Evolutionary conservation across 345 rosid species (phyloP).

Genomic region (Rhodomyrtus tomentosa): DNA sequence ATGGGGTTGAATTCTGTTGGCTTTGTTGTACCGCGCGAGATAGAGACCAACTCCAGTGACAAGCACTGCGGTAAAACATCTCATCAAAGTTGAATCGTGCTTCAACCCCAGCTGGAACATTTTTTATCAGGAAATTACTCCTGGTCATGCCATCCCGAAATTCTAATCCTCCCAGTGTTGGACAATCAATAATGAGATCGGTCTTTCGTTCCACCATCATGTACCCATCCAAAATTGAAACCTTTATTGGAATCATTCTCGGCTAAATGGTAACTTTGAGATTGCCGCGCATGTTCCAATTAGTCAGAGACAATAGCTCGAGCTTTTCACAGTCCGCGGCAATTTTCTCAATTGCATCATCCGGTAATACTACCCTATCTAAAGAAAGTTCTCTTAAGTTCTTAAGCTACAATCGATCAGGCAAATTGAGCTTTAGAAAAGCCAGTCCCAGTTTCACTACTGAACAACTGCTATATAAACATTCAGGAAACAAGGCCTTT

Average conservation of each 20-base stretch:
- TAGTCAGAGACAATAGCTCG: neutral
- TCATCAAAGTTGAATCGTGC: neutral
- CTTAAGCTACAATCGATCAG: neutral
- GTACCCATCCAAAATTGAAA: neutral
- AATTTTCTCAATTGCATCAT: neutral
- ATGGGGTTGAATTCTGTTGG: too few relatives aligned
- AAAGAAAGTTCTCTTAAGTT: neutral
- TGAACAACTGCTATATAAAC: neutral
- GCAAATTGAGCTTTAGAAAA: neutral
- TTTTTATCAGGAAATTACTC: neutral
- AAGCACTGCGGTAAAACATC: neutral
- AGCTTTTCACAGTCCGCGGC: neutral
- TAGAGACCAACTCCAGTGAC: neutral
- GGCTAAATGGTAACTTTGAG: neutral
- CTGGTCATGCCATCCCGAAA: neutral
- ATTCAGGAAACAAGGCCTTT: neutral
- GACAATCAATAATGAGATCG: neutral
- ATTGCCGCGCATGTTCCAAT: neutral
- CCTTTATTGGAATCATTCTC: neutral
- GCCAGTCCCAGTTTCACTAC: neutral
- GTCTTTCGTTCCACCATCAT: neutral
- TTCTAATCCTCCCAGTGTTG: neutral
- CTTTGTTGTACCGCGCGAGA: neutral
- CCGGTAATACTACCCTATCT: neutral
- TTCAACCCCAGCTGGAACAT: neutral